A percentile compares a stretch with the other conserved stretches of the same genome.
These are phyloP conservation scores for Erysimum cheiranthoides DNA, from an alignment of 345 rosid genomes.

Conservation along the genomic window DNA sequence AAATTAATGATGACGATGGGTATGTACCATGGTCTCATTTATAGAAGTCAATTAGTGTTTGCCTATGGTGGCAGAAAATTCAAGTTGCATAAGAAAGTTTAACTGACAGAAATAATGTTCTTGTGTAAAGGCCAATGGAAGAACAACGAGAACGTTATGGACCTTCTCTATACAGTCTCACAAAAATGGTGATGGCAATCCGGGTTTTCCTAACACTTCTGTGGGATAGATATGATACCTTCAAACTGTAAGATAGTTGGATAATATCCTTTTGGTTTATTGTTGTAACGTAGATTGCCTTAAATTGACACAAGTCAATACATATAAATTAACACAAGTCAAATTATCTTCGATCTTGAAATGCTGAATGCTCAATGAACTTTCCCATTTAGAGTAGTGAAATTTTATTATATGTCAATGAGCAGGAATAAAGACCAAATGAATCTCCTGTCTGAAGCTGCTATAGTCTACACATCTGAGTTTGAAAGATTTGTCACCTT, in stretches of 20 bases:
- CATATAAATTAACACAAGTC: constrained; percentile 9
- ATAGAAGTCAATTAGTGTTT: constrained; percentile 10
- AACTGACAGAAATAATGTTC: constrained; percentile 35
- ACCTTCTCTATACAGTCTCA: constrained; percentile 85
- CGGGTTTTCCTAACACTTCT: constrained; percentile 68
- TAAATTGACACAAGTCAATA: constrained; percentile 27
- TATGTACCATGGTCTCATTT: constrained; percentile 48
- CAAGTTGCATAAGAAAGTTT: constrained; percentile 21
- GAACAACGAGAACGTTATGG: constrained; percentile 98
- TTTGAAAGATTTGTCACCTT: constrained; percentile 80
- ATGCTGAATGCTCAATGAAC: constrained; percentile 18
- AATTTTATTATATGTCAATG: constrained; percentile 37
- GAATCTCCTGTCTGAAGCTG: constrained; percentile 74
- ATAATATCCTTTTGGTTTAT: background rate
- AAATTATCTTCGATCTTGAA: constrained; percentile 20
- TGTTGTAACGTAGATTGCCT: constrained; percentile 14
- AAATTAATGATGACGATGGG: constrained; percentile 97
- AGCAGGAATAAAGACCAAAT: constrained; percentile 63
- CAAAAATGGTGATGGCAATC: constrained; percentile 65
- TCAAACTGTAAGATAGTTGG: constrained; percentile 65
- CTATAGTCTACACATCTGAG: constrained; percentile 69
- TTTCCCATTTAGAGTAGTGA: constrained; percentile 29
- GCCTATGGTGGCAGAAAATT: constrained; percentile 21
- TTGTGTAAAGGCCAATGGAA: constrained; percentile 88
- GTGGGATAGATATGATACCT: constrained; percentile 69